Percentiles rank a stretch among this genome's conserved stretches.
Conservation (phyloP, 345 rosid species). For the Passiflora organensis region DNA sequence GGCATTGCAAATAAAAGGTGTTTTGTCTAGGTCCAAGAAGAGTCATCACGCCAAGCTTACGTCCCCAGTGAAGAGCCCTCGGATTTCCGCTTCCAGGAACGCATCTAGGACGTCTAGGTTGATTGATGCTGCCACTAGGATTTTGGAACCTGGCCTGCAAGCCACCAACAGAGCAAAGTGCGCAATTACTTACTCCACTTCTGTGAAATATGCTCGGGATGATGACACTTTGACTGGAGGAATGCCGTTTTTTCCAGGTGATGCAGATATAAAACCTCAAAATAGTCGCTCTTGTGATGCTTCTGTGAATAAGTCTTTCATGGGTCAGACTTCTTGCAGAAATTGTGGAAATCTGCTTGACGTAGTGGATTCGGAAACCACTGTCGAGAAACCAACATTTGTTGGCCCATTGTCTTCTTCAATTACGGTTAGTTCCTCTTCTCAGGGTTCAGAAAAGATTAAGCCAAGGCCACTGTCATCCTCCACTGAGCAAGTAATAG, state of each 20-base stretch:
- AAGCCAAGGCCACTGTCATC: slow-evolving; percentile 20
- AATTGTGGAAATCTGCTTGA: slow-evolving; percentile 62
- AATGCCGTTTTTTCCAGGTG: slow-evolving; percentile 25
- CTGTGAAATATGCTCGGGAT: slow-evolving; percentile 18
- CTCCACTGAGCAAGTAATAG: slow-evolving; percentile 27
- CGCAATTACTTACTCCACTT: slow-evolving; percentile 42
- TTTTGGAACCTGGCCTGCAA: slow-evolving; percentile 83
- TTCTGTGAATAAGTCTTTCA: slow-evolving; percentile 19
- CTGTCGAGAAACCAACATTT: slow-evolving; percentile 24
- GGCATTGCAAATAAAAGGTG: slow-evolving; percentile 70
- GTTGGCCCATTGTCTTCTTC: slow-evolving; percentile 18
- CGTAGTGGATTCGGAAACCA: slow-evolving; percentile 27
- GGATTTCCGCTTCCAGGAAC: slow-evolving; percentile 45
- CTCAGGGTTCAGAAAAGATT: slow-evolving; percentile 20
- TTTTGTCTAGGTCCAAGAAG: slow-evolving; percentile 57
- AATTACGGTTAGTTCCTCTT: slow-evolving; percentile 15
- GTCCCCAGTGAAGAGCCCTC: slow-evolving; percentile 62
- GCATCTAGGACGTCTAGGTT: slow-evolving; percentile 58
- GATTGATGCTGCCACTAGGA: slow-evolving; percentile 76
- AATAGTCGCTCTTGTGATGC: slow-evolving; percentile 13
- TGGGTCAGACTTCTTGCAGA: slow-evolving; percentile 49
- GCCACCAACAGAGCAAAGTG: slow-evolving; percentile 52
- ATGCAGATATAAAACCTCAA: slow-evolving; percentile 17
- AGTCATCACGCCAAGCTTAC: slow-evolving; percentile 54
- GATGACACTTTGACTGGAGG: slow-evolving; percentile 26